Conservation (phyloP, 345 rosid genomes). For the Dipteronia dyeriana region DNA sequence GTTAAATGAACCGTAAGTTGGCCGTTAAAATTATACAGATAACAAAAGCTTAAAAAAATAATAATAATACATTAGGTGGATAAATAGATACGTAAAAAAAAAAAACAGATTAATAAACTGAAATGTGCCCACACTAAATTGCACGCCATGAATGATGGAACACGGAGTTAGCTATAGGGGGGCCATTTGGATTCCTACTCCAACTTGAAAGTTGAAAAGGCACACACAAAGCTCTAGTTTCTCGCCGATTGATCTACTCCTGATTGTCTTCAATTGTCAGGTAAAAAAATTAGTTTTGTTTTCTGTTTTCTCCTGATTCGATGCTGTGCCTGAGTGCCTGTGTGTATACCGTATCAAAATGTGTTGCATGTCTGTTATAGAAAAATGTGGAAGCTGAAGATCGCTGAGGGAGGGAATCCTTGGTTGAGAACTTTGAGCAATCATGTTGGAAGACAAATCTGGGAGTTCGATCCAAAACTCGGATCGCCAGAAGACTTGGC, state of each 20-base stretch:
- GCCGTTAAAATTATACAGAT: too few relatives aligned
- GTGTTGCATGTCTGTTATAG: not conserved
- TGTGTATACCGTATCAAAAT: not conserved
- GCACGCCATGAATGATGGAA: too few relatives aligned
- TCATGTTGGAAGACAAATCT: conserved; percentile 78
- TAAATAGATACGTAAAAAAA: too few relatives aligned
- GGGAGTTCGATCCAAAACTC: conserved; percentile 82
- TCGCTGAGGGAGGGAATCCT: conserved; percentile 76
- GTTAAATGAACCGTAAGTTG: too few relatives aligned
- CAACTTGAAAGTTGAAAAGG: not conserved
- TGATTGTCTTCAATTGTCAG: not conserved
- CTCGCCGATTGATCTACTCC: not conserved
- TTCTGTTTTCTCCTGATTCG: not conserved
- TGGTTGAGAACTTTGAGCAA: conserved; percentile 70
- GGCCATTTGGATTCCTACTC: not conserved
- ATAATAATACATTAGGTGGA: too few relatives aligned
- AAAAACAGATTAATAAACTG: too few relatives aligned
- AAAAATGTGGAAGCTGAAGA: conserved; percentile 88
- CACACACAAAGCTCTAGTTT: not conserved
- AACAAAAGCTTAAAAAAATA: too few relatives aligned
- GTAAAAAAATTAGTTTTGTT: not conserved
- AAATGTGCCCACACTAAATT: too few relatives aligned
- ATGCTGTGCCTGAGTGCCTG: not conserved
- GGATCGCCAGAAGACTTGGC: conserved; percentile 66
- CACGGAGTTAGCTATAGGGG: not conserved